Evolutionary conservation across 768 basidiomycete species (phyloP).

Genomic region (Dendrothele bispora): DNA sequence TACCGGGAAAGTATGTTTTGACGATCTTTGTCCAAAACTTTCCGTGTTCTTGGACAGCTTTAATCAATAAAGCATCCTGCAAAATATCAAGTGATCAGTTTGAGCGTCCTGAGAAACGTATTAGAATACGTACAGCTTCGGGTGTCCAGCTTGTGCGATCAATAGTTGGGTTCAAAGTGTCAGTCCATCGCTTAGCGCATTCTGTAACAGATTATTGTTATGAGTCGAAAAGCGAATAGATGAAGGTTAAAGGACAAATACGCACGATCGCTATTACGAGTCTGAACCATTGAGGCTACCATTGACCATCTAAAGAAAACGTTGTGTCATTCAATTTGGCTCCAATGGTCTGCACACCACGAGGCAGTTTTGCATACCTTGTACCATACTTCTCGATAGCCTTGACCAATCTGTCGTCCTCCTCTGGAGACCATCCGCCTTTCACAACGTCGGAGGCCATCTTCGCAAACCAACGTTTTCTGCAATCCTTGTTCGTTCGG

Average conservation of each 20-base stretch:
- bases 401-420: conserved; percentile 55
- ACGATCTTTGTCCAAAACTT: conserved; percentile 65
- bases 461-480: conserved; percentile 64
- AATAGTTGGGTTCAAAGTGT: conserved; percentile 60
- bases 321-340: conserved; percentile 3
- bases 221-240: neutral
- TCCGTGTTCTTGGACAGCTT: conserved; percentile 53
- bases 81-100: conserved; percentile 11
- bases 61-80: conserved; percentile 51
- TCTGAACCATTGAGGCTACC: conserved; percentile 55
- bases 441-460: conserved; percentile 62
- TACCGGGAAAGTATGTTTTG: conserved; percentile 58
- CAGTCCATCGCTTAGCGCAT: conserved; percentile 64
- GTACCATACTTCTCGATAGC: conserved; percentile 58
- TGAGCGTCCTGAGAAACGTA: neutral
- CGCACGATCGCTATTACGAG: conserved; percentile 60
- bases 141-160: conserved; percentile 58
- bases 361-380: conserved; percentile 32
- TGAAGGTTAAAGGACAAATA: conserved; percentile 8
- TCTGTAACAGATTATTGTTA: conserved; percentile 32
- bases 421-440: conserved; percentile 60
- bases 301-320: conserved; percentile 46
- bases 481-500: conserved; percentile 63
- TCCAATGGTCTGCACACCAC: too few species aligned
- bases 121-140: conserved; percentile 41